Percentiles rank a stretch among this genome's conserved stretches.
These are phyloP conservation scores for Pleurozium schreberi DNA, from an alignment of 225 moss, liverwort and hornwort species.

Conservation along the genomic window DNA sequence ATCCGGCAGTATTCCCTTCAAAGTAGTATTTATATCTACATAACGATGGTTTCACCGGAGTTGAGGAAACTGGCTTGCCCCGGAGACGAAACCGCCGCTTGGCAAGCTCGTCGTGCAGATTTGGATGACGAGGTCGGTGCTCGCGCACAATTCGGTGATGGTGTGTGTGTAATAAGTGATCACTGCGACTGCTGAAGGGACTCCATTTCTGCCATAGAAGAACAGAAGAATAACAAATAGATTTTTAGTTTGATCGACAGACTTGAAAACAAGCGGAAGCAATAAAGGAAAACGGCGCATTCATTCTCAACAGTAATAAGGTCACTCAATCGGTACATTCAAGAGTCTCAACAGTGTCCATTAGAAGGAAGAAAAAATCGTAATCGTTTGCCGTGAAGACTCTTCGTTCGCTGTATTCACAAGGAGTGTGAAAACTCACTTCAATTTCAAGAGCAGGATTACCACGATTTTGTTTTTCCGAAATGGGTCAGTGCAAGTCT, in stretches of 20 bases:
- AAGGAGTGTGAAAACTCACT: background rate
- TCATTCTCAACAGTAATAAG: background rate
- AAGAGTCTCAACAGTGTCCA: background rate
- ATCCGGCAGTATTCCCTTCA: background rate
- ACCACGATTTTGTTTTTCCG: background rate
- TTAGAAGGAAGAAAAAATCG: too few species aligned
- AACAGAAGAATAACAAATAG: background rate
- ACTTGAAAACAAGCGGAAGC: background rate
- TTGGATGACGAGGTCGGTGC: background rate
- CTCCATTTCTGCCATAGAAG: conserved; percentile 7
- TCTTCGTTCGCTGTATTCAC: background rate
- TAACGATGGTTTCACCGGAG: background rate
- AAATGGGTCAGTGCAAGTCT: background rate
- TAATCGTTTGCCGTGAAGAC: background rate
- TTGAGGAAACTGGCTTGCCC: background rate
- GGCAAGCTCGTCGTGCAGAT: background rate
- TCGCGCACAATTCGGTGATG: conserved; percentile 11
- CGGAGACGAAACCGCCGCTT: background rate
- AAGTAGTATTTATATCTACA: background rate
- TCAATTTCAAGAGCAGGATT: background rate
- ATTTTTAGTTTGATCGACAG: background rate
- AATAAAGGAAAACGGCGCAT: background rate
- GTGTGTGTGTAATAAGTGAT: background rate
- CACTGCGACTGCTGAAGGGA: background rate
- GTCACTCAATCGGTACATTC: background rate